phyloP scores from a whole-genome alignment of 1,139 yeast species.

The Sugiyamaella xylanicola region DNA sequence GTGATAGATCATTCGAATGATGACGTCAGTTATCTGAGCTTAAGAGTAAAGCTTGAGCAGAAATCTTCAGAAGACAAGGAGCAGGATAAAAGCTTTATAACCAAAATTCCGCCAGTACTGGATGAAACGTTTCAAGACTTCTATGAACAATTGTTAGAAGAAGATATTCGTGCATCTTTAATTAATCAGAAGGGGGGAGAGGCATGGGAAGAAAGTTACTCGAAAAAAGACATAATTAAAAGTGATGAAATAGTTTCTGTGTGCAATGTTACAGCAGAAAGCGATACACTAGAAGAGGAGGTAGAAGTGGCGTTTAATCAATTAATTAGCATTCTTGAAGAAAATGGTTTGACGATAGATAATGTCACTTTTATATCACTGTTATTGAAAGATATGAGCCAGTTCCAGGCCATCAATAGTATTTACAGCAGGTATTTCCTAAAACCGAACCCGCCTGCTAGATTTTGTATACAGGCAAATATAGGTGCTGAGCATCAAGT shows the following conservation, averaged over 20 bases:
- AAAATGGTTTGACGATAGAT: conserved; percentile 19
- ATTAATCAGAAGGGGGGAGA: background rate
- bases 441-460: conserved; percentile 76
- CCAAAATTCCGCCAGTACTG: conserved; percentile 51
- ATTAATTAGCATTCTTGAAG: conserved; percentile 18
- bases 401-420: conserved; percentile 60
- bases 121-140: conserved; percentile 48
- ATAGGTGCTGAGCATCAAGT: conserved; percentile 47
- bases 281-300: conserved; percentile 25
- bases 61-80: conserved; percentile 37
- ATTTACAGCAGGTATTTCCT: conserved; percentile 60
- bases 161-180: background rate
- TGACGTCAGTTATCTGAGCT: conserved; percentile 67
- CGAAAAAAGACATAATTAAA: background rate
- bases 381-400: conserved; percentile 61
- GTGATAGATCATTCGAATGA: conserved; percentile 54
- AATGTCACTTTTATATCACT: conserved; percentile 39
- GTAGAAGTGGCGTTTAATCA: conserved; percentile 25
- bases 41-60: conserved; percentile 45
- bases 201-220: background rate
- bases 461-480: conserved; percentile 74
- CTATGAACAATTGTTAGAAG: conserved; percentile 40
- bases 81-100: background rate
- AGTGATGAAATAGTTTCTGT: background rate
- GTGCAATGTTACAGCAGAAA: background rate